Evolutionary conservation across 1,284 basidiomycete species (phyloP).

Genomic region (Grifola frondosa): DNA sequence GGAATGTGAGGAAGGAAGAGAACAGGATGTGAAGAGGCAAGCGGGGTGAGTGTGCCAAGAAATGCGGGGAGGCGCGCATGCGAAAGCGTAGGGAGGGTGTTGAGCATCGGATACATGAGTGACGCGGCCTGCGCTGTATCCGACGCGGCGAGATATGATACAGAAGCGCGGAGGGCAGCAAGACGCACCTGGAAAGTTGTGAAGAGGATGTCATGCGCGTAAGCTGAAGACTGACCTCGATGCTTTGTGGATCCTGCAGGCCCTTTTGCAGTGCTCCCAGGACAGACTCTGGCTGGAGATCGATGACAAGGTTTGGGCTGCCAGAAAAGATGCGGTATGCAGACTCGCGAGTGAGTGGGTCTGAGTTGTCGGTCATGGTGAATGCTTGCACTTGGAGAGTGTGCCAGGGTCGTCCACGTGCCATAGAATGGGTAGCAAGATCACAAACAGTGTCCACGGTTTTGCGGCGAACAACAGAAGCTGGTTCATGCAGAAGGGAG

Average conservation of each 20-base stretch:
- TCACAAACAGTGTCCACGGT: conserved; percentile 73
- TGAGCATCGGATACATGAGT: conserved; percentile 65
- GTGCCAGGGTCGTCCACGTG: conserved; percentile 74
- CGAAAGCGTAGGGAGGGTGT: conserved; percentile 57
- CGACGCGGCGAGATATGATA: conserved; percentile 59
- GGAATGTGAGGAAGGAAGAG: conserved; percentile 69
- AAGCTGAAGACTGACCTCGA: conserved; percentile 47
- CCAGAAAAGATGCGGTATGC: conserved; percentile 68
- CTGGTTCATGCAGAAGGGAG: conserved; percentile 59
- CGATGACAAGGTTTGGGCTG: conserved; percentile 68
- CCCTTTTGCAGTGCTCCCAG: conserved; percentile 62
- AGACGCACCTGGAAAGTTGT: conserved; percentile 47
- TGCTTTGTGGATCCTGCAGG: conserved; percentile 57
- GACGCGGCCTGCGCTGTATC: conserved; percentile 54
- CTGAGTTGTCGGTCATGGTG: conserved; percentile 53
- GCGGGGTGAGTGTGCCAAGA: conserved; percentile 68
- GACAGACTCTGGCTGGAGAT: conserved; percentile 67
- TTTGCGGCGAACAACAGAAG: conserved; percentile 59
- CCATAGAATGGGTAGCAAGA: conserved; percentile 70
- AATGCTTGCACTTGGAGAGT: conserved; percentile 70
- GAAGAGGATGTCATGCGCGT: not conserved
- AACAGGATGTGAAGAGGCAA: conserved; percentile 62
- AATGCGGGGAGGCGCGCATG: conserved; percentile 59
- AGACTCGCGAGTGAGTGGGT: conserved; percentile 47
- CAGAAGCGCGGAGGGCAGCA: conserved; percentile 59